Conservation (phyloP, 345 rosid species). For the Populus simonii region DNA sequence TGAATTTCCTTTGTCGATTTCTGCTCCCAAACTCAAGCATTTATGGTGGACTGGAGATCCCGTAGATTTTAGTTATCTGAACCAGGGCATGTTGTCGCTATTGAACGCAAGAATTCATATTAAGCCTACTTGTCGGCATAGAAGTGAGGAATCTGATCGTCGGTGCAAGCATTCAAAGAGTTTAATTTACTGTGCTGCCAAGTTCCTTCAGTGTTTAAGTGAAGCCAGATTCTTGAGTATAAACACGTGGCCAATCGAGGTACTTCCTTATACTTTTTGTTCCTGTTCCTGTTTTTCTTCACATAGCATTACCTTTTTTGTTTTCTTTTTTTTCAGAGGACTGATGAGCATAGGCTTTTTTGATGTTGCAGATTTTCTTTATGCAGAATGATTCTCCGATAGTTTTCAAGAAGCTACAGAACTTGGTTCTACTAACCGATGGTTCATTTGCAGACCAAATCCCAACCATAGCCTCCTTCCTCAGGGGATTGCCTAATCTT, state of each 20-base stretch:
- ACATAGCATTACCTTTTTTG: background rate
- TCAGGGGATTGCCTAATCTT: constrained; percentile 18
- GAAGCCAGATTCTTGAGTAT: constrained; percentile 6
- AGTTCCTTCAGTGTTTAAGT: constrained; percentile 11
- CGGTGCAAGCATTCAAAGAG: constrained; percentile 16
- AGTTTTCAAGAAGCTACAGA: constrained; percentile 2
- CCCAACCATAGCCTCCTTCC: constrained; percentile 8
- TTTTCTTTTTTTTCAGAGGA: background rate
- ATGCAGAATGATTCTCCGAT: constrained; percentile 13
- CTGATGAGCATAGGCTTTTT: background rate
- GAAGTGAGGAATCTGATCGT: background rate
- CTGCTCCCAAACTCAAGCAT: background rate
- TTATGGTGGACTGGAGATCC: constrained; percentile 19
- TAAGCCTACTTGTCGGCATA: constrained; percentile 15
- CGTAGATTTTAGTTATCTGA: constrained; percentile 11
- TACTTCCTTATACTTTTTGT: background rate
- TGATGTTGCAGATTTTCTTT: constrained; percentile 6
- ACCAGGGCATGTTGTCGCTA: constrained; percentile 4
- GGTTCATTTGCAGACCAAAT: background rate
- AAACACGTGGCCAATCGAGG: constrained; percentile 23
- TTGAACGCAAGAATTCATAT: constrained; percentile 5
- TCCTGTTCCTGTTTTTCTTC: background rate
- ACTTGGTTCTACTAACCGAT: background rate
- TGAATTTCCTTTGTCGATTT: constrained; percentile 5
- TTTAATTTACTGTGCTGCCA: constrained; percentile 10